These are phyloP conservation scores for Hymenoscyphus fructigenus DNA, from an alignment of 2,329 filamentous ascomycete species.

Conservation along the genomic window DNA sequence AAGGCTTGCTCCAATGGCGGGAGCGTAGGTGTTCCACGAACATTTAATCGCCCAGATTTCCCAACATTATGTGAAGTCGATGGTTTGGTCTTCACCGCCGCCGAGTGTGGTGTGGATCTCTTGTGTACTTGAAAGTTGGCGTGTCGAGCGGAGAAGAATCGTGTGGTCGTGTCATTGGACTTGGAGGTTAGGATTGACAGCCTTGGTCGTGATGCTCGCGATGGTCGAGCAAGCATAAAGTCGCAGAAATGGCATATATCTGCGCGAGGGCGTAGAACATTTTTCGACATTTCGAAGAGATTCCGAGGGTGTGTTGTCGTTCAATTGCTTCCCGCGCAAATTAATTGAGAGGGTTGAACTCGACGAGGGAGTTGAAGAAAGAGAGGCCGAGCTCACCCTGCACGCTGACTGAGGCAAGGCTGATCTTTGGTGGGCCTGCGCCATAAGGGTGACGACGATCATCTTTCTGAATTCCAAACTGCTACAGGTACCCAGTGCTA, in stretches of 20 bases:
- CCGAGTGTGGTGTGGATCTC: background rate
- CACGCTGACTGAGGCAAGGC: conserved; percentile 18
- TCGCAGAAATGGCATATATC: conserved; percentile 48
- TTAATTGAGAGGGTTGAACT: background rate
- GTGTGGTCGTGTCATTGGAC: conserved; percentile 17
- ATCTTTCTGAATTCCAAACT: conserved; percentile 1
- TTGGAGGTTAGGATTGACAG: conserved; percentile 20
- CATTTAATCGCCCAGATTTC: background rate
- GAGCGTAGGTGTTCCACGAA: background rate
- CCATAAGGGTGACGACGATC: conserved; percentile 21
- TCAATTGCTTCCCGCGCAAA: background rate
- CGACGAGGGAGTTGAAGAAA: background rate
- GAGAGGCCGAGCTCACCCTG: background rate
- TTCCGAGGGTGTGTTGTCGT: background rate
- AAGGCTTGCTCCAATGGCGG: conserved; percentile 26
- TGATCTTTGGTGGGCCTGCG: conserved; percentile 13
- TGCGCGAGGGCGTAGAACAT: conserved; percentile 32
- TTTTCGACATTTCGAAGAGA: conserved; percentile 42
- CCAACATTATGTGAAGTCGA: background rate
- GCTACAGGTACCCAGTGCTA: background rate
- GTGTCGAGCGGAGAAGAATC: conserved; percentile 25
- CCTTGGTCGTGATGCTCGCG: conserved; percentile 17
- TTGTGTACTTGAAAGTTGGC: conserved; percentile 17
- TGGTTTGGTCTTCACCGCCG: conserved; percentile 4
- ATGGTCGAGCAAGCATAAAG: conserved; percentile 31